Conservation (phyloP, 495 filamentous ascomycete species). For the Penicillium tannophilum region DNA sequence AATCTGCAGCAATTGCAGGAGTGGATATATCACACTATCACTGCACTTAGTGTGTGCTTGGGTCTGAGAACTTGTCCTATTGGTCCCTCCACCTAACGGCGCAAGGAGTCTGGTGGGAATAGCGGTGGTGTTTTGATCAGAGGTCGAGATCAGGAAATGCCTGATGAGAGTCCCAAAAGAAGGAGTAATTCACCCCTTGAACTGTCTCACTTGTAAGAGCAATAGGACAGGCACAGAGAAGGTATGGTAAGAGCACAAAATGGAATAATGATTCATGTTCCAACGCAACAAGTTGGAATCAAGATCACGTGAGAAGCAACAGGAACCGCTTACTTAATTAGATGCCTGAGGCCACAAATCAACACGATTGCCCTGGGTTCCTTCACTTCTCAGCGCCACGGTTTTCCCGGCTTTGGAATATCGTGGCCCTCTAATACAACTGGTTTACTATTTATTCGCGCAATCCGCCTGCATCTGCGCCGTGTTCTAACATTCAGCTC, state of each 20-base stretch:
- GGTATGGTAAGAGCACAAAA: background rate
- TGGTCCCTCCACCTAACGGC: conserved; percentile 3
- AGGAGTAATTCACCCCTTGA: background rate
- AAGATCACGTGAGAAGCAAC: conserved; percentile 2
- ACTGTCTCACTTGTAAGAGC: background rate
- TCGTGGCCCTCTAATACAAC: conserved; percentile 1
- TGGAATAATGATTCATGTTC: too few species aligned
- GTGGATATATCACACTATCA: conserved; percentile 11
- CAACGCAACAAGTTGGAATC: background rate
- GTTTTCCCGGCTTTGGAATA: conserved; percentile 2
- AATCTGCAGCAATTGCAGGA: background rate
- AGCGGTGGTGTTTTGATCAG: background rate
- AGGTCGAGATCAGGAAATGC: background rate
- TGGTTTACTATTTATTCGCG: background rate
- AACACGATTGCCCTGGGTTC: conserved; percentile 9
- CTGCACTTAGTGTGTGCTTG: conserved; percentile 4
- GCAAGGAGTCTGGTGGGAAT: conserved; percentile 5
- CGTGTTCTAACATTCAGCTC: background rate
- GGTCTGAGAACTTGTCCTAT: background rate
- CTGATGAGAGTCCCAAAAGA: background rate
- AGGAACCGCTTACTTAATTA: conserved; percentile 20
- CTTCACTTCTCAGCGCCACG: conserved; percentile 2
- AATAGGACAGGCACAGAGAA: background rate
- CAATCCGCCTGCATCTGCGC: background rate
- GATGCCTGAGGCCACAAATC: conserved; percentile 23